phyloP scores from a whole-genome alignment of 164 flowering plant genomes.

The Vitis vinifera region ASM3070453v1 NC_081812.1:15490501-15491000 shows the following conservation, averaged over 20 bases:
- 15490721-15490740: slow-evolving; percentile 48
- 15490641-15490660: slow-evolving; percentile 55
- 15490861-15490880: slow-evolving; percentile 85
- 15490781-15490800: slow-evolving; percentile 75
- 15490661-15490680: slow-evolving; percentile 48
- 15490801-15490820: slow-evolving; percentile 53
- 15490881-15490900: slow-evolving; percentile 84
- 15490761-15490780: slow-evolving; percentile 75
- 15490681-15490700: slow-evolving; percentile 52
- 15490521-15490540: slow-evolving; percentile 49
- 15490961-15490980: slow-evolving; percentile 85
- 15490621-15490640: slow-evolving; percentile 48
- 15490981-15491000: slow-evolving; percentile 73
- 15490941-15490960: slow-evolving; percentile 84
- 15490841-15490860: slow-evolving; percentile 80
- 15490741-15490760: slow-evolving; percentile 63
- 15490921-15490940: slow-evolving; percentile 54
- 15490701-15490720: slow-evolving; percentile 54
- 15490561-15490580: slow-evolving; percentile 52
- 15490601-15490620: slow-evolving; percentile 47
- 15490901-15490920: slow-evolving; percentile 87
- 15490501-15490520: slow-evolving; percentile 66
- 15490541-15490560: slow-evolving; percentile 63
- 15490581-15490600: slow-evolving; percentile 46
- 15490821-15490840: slow-evolving; percentile 55